Evolutionary conservation across 768 basidiomycete genomes (phyloP).

Genomic region (Mycena belliarum): DNA sequence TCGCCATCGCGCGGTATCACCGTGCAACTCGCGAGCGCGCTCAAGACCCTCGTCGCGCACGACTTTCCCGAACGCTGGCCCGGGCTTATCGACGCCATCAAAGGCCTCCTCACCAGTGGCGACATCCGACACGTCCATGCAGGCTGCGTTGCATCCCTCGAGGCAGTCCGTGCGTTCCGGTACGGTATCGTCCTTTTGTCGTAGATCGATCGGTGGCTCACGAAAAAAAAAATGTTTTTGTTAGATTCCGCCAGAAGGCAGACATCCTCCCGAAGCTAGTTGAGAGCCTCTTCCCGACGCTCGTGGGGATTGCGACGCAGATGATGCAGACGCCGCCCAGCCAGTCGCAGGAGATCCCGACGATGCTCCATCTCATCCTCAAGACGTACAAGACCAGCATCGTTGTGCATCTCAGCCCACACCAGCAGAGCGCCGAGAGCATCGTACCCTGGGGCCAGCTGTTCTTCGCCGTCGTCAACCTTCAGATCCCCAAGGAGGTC

Average conservation of each 20-base stretch:
- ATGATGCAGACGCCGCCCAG: constrained; percentile 66
- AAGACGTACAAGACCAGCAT: constrained; percentile 87
- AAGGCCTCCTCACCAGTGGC: constrained; percentile 59
- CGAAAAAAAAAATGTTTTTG: neutral
- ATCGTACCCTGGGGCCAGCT: constrained; percentile 88
- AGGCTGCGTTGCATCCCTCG: constrained; percentile 76
- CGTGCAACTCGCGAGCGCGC: constrained; percentile 70
- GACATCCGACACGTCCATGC: constrained; percentile 77
- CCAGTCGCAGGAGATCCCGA: constrained; percentile 72
- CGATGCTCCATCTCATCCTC: constrained; percentile 82
- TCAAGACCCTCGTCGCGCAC: constrained; percentile 71
- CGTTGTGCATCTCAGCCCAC: constrained; percentile 66
- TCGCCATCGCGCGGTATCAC: constrained; percentile 69
- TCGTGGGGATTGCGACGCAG: constrained; percentile 71
- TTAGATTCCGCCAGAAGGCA: constrained; percentile 68
- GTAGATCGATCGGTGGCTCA: neutral
- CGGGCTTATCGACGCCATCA: constrained; percentile 64
- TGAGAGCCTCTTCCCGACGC: constrained; percentile 66
- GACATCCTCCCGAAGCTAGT: constrained; percentile 62
- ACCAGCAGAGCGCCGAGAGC: constrained; percentile 74
- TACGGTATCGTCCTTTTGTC: constrained; percentile 31
- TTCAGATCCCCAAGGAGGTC: constrained; percentile 62
- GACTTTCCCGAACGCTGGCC: constrained; percentile 85
- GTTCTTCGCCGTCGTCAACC: constrained; percentile 76
- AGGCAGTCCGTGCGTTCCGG: constrained; percentile 78